Percentiles rank a stretch among this genome's conserved stretches.
These are phyloP conservation scores for Mycocentrospora acerina DNA, from an alignment of 2,329 filamentous ascomycete species.

Conservation along the genomic window DNA sequence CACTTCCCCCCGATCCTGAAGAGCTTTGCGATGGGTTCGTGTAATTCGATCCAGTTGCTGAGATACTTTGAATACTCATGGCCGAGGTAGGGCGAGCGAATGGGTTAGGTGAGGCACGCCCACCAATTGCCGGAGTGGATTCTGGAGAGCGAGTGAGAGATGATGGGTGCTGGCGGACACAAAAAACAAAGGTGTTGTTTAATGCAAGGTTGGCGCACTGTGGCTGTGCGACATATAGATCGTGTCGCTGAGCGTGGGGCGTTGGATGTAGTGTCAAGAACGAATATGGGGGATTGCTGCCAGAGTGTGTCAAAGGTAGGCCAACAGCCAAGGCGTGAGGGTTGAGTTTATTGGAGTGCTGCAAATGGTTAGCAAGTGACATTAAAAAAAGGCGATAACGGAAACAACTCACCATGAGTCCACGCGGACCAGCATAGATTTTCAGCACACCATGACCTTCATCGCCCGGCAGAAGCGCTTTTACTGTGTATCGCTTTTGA, in stretches of 20 bases:
- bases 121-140: constrained; percentile 39
- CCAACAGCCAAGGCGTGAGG: constrained; percentile 88
- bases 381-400: neutral
- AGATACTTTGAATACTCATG: constrained; percentile 62
- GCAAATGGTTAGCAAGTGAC: constrained; percentile 15
- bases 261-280: constrained; percentile 93
- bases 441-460: constrained; percentile 87
- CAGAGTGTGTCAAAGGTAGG: constrained; percentile 85
- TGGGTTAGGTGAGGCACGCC: constrained; percentile 54
- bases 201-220: constrained; percentile 85
- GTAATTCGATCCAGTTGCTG: constrained; percentile 54
- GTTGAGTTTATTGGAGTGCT: constrained; percentile 92
- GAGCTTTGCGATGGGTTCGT: constrained; percentile 59
- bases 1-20: constrained; percentile 58
- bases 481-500: constrained; percentile 88
- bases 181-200: constrained; percentile 98
- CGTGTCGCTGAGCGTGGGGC: constrained; percentile 94
- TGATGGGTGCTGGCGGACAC: constrained; percentile 87
- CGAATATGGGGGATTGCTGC: constrained; percentile 91
- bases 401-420: constrained; percentile 67
- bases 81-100: constrained; percentile 59
- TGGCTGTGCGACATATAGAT: constrained; percentile 94
- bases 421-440: constrained; percentile 89
- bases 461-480: constrained; percentile 86
- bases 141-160: constrained; percentile 46